phyloP scores from a whole-genome alignment of 257 asterid species.

The Solanum infundibuliforme region DNA sequence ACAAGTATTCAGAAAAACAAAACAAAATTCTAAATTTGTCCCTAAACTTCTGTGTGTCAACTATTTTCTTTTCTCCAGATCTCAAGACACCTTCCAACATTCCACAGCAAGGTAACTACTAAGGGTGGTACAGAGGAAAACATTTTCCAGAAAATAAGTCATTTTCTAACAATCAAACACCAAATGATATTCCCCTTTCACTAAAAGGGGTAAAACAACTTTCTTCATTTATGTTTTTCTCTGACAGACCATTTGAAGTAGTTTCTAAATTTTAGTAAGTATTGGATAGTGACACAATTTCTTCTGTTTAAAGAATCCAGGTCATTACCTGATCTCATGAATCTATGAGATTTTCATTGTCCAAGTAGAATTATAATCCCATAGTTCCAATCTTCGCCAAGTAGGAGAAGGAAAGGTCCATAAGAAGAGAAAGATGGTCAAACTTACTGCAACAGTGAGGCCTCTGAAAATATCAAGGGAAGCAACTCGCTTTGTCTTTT shows the following conservation, averaged over 20 bases:
- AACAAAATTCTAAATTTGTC: background rate
- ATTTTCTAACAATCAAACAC: background rate
- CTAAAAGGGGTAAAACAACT: background rate
- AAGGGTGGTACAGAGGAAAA: background rate
- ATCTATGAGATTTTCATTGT: background rate
- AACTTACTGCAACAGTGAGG: slow-evolving; percentile 57
- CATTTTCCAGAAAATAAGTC: background rate
- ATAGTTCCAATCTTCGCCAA: background rate
- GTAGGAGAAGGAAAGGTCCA: too few relatives aligned
- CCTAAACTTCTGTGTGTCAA: background rate
- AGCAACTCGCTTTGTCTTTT: slow-evolving; percentile 43
- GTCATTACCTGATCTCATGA: background rate
- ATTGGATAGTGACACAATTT: background rate
- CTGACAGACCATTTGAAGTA: background rate
- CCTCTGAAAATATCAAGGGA: slow-evolving; percentile 75
- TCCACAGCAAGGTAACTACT: background rate
- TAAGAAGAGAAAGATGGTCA: background rate
- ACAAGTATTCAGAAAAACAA: background rate
- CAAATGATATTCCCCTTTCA: background rate
- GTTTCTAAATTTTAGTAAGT: background rate
- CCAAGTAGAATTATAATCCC: background rate
- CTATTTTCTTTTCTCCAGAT: background rate
- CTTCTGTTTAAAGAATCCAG: background rate
- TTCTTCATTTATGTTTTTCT: background rate
- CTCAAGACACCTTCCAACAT: background rate